These are phyloP conservation scores for Volutella citrinella DNA, from an alignment of 2,329 filamentous ascomycete genomes.

Conservation along the genomic window DNA sequence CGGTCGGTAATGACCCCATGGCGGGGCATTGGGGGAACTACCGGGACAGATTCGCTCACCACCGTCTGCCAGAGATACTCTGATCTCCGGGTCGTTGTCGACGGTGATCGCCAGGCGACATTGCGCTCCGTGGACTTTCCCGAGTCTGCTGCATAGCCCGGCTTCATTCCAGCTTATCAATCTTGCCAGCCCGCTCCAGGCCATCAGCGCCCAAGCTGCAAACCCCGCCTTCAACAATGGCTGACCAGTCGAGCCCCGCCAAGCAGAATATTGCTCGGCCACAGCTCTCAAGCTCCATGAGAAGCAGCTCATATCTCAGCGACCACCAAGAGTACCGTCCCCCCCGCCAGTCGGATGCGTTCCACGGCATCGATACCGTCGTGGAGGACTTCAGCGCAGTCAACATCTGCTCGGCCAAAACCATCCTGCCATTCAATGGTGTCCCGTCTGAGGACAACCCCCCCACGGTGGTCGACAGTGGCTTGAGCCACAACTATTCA, in stretches of 20 bases:
- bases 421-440: slow-evolving; percentile 53
- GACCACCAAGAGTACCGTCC: slow-evolving; percentile 64
- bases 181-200: too few relatives aligned
- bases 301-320: slow-evolving; percentile 60
- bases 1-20: background rate
- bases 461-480: slow-evolving; percentile 59
- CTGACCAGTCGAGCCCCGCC: slow-evolving; percentile 28
- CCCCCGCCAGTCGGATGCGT: slow-evolving; percentile 48
- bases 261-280: slow-evolving; percentile 39
- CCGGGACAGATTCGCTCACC: too few relatives aligned
- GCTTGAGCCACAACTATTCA: slow-evolving; percentile 59
- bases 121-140: too few relatives aligned
- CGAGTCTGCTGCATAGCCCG: too few relatives aligned
- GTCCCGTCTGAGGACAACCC: slow-evolving; percentile 58
- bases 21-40: too few relatives aligned
- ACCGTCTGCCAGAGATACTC: too few relatives aligned
- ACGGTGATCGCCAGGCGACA: background rate
- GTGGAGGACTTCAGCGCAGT: slow-evolving; percentile 51
- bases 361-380: slow-evolving; percentile 62
- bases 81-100: too few relatives aligned
- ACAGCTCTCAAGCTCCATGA: slow-evolving; percentile 48
- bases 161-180: too few relatives aligned
- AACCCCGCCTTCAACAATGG: slow-evolving; percentile 27
- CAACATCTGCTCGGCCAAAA: slow-evolving; percentile 36
- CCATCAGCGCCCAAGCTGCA: too few relatives aligned